Base-by-base conservation (phyloP, 805 yeast species). In the Monosporozyma servazzii region DNA sequence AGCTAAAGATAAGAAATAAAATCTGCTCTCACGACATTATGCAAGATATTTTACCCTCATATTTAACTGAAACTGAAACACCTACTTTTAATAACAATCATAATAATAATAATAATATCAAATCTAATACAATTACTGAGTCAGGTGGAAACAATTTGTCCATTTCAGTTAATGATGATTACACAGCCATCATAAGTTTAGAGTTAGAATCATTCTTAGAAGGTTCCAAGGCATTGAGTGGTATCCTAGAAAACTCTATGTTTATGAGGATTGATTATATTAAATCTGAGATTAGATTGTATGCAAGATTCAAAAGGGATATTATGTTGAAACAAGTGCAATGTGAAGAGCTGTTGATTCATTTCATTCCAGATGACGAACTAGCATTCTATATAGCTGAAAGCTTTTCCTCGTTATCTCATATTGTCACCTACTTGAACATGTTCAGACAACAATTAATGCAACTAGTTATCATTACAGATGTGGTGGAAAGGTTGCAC, bases 401-500 rank as follows among this genome's bases (percentile, higher is more conserved):
- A 48, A 51, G 51, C 7, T 64, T 65, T 51, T 55, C 58, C 10
- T 58, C 57, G 47, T 47, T 66, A 39, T 59, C 59, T 45, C 54
- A 59, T 45, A 63, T 63, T 17, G 60, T 63, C 10, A 58, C 61
- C 30, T 56, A 61, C 51, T 48, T 65, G 27, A 56, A 59, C 17
- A 58, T 56, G 41, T 64, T 67, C 53, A 65, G 64, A 45, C 61
- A 65, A 41, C 66, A 63, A 48, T 49, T 68, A 39, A 61, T 63
- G 62, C 70, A 67, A 51, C 51, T 68, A 45, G 65, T 67, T 21
- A 56, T 66, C 11, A 42, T 68, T 11, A 68, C 67, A 2, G 67
- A 67, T 51, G 70, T 67, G 5, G 64, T 68, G 6, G 70, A 67
- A 44, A 63, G 61, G 39, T 46, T 68, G 37, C 67, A 65, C 48